Evolutionary conservation across 78 protist genomes (phyloP), one percentile per base, ranked within the genome.

Genomic region (Dictyostelium firmibasis): DNA sequence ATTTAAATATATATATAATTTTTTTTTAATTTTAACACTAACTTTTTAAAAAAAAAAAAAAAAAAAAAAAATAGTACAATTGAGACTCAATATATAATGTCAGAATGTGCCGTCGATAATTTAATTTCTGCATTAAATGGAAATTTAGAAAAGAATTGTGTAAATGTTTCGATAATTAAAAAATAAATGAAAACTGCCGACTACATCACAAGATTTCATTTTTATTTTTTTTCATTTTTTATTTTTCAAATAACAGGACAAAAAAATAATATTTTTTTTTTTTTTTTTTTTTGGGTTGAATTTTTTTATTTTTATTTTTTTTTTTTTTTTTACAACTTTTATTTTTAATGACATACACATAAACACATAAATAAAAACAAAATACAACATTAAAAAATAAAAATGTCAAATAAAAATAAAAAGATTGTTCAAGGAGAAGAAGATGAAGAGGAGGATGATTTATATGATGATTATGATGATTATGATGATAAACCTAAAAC

Each of bases 391-490:
- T n/a, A 62, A 62, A n/a, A 7, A 60, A 64, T 4, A 0, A 25
- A 67, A 25, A 67, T 67, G 75, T 67, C 75, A 25, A 67, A 67
- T 25, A 82, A 82, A 60, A 82, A 82, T 82, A 82, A 82, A 43
- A 87, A 87, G 75, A 87, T 87, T 25, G 81, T 87, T 38, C 36
- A 33, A 69, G 93, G 93, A 13, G 93, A 87, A 29, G 93, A 87
- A 3, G 93, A 87, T 41, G 93, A 87, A 29, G 93, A 87, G 3
- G 93, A 87, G 25, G 93, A 87, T 16, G 70, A 67, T 27, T 27
- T 70, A 43, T 44, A 86, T 76, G 84, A 57, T 74, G 57, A 86
- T 2, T 14, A 83, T 44, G 72, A 86, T 2, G 75, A 82, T 27
- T 20, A 35, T 60, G 64, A 83, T 35, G 36, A 60, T 81, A 13